Evolutionary conservation across 1,284 basidiomycete species (phyloP).

Genomic region (Fistulinella cinereoalba): DNA sequence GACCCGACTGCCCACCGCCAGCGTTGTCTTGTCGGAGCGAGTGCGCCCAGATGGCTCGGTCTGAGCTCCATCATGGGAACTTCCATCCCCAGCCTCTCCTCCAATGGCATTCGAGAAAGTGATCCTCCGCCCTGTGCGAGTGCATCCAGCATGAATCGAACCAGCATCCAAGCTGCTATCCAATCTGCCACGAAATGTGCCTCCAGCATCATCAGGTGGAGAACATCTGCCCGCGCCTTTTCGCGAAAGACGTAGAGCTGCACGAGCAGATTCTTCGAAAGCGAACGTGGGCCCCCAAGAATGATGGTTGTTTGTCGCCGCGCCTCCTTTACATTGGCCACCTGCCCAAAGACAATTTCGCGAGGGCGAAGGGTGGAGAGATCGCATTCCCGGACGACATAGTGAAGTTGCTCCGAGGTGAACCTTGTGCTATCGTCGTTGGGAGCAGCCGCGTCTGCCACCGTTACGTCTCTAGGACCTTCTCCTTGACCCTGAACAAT

Average conservation of each 20-base stretch:
- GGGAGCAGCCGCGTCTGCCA: not conserved
- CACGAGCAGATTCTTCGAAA: slow-evolving; percentile 21
- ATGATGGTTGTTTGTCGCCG: slow-evolving; percentile 1
- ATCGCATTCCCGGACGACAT: slow-evolving; percentile 19
- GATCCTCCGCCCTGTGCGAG: not conserved
- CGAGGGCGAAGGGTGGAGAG: slow-evolving; percentile 10
- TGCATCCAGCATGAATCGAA: no score
- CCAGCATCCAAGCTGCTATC: no score
- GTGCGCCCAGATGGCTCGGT: slow-evolving; percentile 27
- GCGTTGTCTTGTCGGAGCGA: slow-evolving; percentile 37
- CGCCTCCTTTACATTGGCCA: slow-evolving; percentile 11
- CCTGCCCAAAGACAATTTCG: slow-evolving; percentile 8
- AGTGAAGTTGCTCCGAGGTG: slow-evolving; percentile 3
- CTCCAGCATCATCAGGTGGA: slow-evolving; percentile 19
- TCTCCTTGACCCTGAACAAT: not conserved
- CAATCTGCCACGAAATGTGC: slow-evolving; percentile 20
- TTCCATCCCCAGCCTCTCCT: slow-evolving; percentile 42
- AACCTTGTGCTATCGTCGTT: not conserved
- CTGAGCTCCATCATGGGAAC: slow-evolving; percentile 38
- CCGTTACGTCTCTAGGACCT: not conserved
- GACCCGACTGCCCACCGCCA: slow-evolving; percentile 49
- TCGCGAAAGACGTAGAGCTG: slow-evolving; percentile 14
- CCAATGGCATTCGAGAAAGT: slow-evolving; percentile 23
- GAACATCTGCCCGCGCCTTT: not conserved
- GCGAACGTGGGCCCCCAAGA: slow-evolving; percentile 9